phyloP scores from a whole-genome alignment of 768 basidiomycete species.

The Boletus insuetus region DNA sequence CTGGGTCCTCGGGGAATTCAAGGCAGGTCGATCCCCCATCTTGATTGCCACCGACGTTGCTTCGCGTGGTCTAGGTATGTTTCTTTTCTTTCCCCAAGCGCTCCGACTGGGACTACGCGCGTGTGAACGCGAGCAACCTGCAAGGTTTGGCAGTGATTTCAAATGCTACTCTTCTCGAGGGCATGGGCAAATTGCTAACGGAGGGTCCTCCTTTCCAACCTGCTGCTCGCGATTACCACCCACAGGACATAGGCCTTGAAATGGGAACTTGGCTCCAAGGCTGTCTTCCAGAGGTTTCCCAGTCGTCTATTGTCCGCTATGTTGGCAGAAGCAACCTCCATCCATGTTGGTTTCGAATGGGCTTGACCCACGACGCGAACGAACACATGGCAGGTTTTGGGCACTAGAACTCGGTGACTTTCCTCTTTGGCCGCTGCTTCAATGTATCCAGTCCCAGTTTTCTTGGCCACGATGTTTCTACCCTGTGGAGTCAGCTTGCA shows the following conservation, averaged over 20 bases:
- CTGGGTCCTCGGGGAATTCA: constrained; percentile 98
- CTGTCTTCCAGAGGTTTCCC: constrained; percentile 18
- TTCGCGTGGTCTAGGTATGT: constrained; percentile 99
- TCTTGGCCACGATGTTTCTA: constrained; percentile 24
- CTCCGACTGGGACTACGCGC: constrained; percentile 31
- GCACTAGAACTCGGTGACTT: constrained; percentile 23
- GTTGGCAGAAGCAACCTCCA: constrained; percentile 18
- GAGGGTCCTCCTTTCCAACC: constrained; percentile 9
- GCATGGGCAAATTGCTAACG: constrained; percentile 26
- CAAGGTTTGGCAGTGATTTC: constrained; percentile 28
- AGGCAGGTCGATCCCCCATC: constrained; percentile 95
- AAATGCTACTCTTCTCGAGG: constrained; percentile 17
- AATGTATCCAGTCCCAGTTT: constrained; percentile 22
- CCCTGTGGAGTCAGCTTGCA: constrained; percentile 17
- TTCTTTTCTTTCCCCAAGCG: constrained; percentile 36
- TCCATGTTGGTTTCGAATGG: constrained; percentile 23
- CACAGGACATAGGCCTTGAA: constrained; percentile 26
- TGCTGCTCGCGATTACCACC: constrained; percentile 25
- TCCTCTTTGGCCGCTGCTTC: constrained; percentile 23
- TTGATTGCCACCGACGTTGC: constrained; percentile 99
- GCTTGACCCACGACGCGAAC: constrained; percentile 17
- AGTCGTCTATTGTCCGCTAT: constrained; percentile 23
- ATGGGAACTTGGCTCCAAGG: constrained; percentile 17
- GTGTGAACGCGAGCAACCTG: constrained; percentile 31
- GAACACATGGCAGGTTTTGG: constrained; percentile 23